A percentile compares a stretch with the other conserved stretches of the same genome.
Conservation (phyloP, 73 alveolate genomes). For the Tetrahymena malaccensis region DNA sequence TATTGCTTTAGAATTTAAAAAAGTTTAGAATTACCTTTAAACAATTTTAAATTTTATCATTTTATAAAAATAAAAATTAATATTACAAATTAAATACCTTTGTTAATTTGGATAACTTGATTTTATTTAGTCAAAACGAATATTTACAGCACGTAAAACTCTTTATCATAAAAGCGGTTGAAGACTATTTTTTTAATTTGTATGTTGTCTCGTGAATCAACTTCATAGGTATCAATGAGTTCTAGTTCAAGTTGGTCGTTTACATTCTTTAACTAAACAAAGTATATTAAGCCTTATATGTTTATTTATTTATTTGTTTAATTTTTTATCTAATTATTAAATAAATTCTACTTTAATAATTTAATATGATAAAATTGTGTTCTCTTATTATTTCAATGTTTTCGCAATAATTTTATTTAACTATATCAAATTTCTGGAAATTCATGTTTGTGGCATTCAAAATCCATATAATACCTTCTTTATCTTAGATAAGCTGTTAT, state of each 20-base stretch:
- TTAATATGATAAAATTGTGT: background rate
- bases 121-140: background rate
- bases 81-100: background rate
- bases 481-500: background rate
- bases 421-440: background rate
- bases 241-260: background rate
- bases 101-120: background rate
- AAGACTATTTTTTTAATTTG: background rate
- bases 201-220: background rate
- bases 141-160: background rate
- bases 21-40: no score
- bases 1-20: no score
- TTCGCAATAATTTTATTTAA: background rate
- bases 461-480: background rate
- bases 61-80: no score
- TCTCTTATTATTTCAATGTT: background rate
- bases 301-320: background rate
- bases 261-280: background rate
- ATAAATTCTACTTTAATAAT: background rate
- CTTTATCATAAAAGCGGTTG: background rate
- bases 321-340: background rate
- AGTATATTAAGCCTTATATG: background rate
- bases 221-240: background rate
- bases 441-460: background rate
- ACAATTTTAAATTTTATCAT: no score